Base-by-base conservation (phyloP, 495 filamentous ascomycete genomes). In the Lepidopterella palustris region DNA sequence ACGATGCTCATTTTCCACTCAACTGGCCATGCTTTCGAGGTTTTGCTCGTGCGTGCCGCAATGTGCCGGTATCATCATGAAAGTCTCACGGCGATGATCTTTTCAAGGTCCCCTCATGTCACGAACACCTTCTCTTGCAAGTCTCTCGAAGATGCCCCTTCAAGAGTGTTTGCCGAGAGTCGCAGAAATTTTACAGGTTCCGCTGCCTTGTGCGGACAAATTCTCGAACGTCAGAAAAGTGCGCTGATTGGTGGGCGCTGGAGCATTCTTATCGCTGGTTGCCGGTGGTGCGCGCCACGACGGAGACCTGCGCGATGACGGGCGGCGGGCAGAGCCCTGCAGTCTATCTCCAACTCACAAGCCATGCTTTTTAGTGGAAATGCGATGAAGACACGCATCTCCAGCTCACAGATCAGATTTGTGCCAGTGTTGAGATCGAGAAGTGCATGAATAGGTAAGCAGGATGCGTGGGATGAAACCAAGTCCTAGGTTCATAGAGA, bases 251-350 rank as follows among this genome's bases (percentile, higher is more conserved):
- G 47, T 15, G 47, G 21, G n/a, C 47, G 20, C 35, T 10, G 3
- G 10, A 3, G 18, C n/a, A 3, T 2, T 27, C 47, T 50, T 50
- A 50, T 50, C 47, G 47, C 47, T 5, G 25, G 23, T 5, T 9
- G 21, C 15, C 20, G 47, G 47, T 50, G 23, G 20, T 23, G 47
- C 6, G 15, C 47, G 47, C 47, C 47, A 50, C 20, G 18, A 13
- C 47, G 47, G 47, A 27, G 47, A 50, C 21, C 47, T 50, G 20
- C 47, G 47, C 47, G 23, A 50, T 50, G 47, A 26, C 47, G 47
- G 47, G 47, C 47, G 23, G 20, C 47, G 11, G 47, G 15, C 23
- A 5, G 26, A 13, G 9, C 20, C 25, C 24, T 13, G 24, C 35
- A 13, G 13, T 42, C 18, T 35, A 15, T 42, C 35, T 18, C 35